Base-by-base conservation (phyloP, 176 grass and related monocot species). In the Hyparrhenia diplandra region DNA sequence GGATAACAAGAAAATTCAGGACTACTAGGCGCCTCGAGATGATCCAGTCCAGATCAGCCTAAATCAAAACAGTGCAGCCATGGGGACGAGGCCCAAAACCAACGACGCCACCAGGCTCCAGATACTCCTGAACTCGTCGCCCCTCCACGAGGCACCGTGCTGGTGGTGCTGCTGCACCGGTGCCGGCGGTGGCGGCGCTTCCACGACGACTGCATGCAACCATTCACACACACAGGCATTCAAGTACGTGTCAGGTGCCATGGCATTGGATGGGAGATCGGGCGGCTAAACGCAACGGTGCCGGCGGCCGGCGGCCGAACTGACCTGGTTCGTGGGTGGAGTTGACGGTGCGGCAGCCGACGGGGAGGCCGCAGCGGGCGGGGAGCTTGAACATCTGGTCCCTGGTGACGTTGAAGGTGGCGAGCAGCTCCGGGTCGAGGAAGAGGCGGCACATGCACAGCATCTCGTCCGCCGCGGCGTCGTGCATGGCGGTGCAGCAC, bases 401-500 rank as follows among this genome's bases (percentile, higher is more conserved):
- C 27, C 10, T 69, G 52, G 71, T 81, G 82, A 89, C 82, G 82
- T 89, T 85, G 87, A 89, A 89, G 24, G 77, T 84, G 70, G 6
- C 31, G 63, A 89, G 87, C 40, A 89, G 66, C 77, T 69, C 87
- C 64, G 82, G 82, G 54, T 85, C 77, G 71, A 82, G 77, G 82
- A 89, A 46, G 24, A 89, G 87, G 41, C 57, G 71, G 87, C 87
- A 89, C 18, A 89, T 34, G 77, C 87, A 89, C 20, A 54, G 41
- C 87, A 89, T 84, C 76, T 89, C 82, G 6, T 20, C 11, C 9
- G 18, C 77, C 2, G 70, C 70, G 25, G 63, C 82, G 71, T 23
- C 45, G 76, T 54, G 21, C 41, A 85, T 79, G 51, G 87, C 76
- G 13, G 76, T 75, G 87, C 87, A 89, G 87, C 87, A 89, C 82